Evolutionary conservation across 1,284 basidiomycete species (phyloP), one percentile per base, ranked within the genome.

Genomic region (Porogramme epimiltina): DNA sequence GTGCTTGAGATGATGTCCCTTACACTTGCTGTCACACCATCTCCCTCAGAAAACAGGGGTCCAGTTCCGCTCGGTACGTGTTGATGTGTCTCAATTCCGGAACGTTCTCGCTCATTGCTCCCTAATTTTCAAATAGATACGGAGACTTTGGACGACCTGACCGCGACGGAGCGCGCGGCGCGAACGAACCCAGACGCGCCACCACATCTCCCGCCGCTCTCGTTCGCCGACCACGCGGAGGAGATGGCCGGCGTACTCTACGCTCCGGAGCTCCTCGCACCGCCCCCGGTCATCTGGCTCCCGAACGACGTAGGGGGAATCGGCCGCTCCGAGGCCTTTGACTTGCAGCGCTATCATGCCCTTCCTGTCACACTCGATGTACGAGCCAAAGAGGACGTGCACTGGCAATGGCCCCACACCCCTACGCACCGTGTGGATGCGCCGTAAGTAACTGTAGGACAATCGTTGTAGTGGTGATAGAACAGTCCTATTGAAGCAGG

Each of bases 1-100:
- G 85, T 90, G 45, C 71, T 90, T 51, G 87, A 90, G 63, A 89
- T 90, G 87, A 88, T 90, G 85, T 85, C 84, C 51, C 62, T 84
- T 50, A 89, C 86, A 15, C 72, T 90, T 31, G 86, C 87, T 2
- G 85, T 89, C 15, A 79, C 80, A 73, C 87, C 87, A 2, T 78
- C 82, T 2, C 70, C 76, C 16, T 77, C 78, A n/a, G 76, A 76
- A 38, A 65, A 71, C 34, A 74, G 78, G 55, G 84, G 83, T 1
- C 77, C 85, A 26, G 76, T 90, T 16, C 87, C 87, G 15, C 74
- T 90, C 36, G 73, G 87, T 87, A 66, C 69, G 84, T 76, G 10
- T 16, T 54, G 33, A 6, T 31, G 8, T 37, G 9, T 16, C 34
- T 37, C n/a, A 13, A 31, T n/a, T n/a, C 5, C 34, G 9, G 16